These are phyloP conservation scores for Drechslera avenae DNA, from an alignment of 2,329 filamentous ascomycete genomes.

Conservation along the genomic window DNA sequence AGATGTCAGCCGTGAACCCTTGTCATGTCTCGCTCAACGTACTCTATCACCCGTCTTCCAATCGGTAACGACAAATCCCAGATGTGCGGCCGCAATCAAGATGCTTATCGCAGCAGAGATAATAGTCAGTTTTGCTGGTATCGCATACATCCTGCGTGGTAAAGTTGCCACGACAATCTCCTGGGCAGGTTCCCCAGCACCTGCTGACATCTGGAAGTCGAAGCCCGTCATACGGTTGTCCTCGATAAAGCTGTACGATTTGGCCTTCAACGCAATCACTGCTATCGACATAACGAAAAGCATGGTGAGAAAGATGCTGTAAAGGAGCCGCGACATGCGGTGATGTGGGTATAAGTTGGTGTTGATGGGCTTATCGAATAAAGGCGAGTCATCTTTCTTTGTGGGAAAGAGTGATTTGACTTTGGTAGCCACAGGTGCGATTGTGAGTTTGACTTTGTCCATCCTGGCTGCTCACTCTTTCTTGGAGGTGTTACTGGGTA, in stretches of 20 bases:
- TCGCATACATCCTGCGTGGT: conserved; percentile 30
- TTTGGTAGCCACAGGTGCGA: conserved; percentile 17
- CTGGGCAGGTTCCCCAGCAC: conserved; percentile 11
- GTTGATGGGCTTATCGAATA: conserved; percentile 16
- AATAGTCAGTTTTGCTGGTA: conserved; percentile 37
- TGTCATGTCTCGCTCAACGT: conserved; percentile 1
- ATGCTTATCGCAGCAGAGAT: conserved; percentile 31
- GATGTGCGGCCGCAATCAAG: conserved; percentile 27
- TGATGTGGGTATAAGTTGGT: conserved; percentile 22
- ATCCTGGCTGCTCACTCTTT: conserved; percentile 7
- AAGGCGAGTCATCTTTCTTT: conserved; percentile 13
- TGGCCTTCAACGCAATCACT: conserved; percentile 35
- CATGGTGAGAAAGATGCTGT: conserved; percentile 23
- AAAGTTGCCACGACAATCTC: conserved; percentile 37
- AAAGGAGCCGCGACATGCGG: conserved; percentile 27
- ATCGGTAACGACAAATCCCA: conserved; percentile 29
- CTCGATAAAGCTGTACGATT: conserved; percentile 42
- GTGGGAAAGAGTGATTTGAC: conserved; percentile 17
- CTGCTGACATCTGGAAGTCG: conserved; percentile 26
- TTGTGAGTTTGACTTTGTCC: conserved; percentile 16
- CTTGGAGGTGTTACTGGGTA: too few species aligned
- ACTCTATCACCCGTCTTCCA: conserved; percentile 37
- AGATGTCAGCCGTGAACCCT: background rate
- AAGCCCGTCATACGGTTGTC: conserved; percentile 41
- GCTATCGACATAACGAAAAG: conserved; percentile 27